Evolutionary conservation across 768 basidiomycete species (phyloP).

Genomic region (Rhizopogon roseolus): DNA sequence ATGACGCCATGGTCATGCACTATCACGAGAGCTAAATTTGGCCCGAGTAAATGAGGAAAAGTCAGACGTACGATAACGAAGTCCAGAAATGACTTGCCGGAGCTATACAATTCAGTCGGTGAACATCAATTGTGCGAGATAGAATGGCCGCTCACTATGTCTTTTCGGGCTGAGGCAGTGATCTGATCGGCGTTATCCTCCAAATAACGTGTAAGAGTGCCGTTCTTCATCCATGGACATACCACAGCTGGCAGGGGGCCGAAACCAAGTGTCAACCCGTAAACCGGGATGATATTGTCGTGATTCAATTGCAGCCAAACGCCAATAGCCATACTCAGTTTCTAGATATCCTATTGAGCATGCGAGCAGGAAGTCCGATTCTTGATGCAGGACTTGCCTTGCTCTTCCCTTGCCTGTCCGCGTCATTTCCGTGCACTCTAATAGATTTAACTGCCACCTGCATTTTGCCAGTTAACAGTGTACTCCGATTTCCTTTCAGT

Average conservation of each 20-base stretch:
- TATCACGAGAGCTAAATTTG: neutral
- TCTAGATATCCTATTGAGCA: neutral
- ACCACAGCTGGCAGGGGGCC: constrained; percentile 19
- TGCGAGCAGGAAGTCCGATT: neutral
- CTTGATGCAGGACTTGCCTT: constrained; percentile 7
- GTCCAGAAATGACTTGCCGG: neutral
- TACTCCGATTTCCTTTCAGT: neutral
- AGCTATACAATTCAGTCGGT: neutral
- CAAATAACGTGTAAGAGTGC: constrained; percentile 15
- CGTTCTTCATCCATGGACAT: constrained; percentile 23
- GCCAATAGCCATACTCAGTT: constrained; percentile 10
- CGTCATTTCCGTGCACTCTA: constrained; percentile 5
- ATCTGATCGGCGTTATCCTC: neutral
- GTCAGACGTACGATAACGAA: constrained; percentile 5
- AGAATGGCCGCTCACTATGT: constrained; percentile 9
- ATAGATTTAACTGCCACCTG: constrained; percentile 26
- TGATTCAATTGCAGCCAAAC: constrained; percentile 23
- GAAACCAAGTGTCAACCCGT: constrained; percentile 14
- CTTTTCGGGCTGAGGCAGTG: constrained; percentile 5
- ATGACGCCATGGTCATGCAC: constrained; percentile 3
- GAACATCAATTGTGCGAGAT: neutral
- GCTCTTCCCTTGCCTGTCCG: constrained; percentile 7
- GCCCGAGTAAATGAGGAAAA: neutral
- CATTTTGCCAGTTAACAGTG: neutral
- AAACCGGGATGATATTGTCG: constrained; percentile 13